A percentile compares a stretch with the other conserved stretches of the same genome.
phyloP scores from a whole-genome alignment of 2,329 filamentous ascomycete genomes.

The Aurifilum marmelostoma region DNA sequence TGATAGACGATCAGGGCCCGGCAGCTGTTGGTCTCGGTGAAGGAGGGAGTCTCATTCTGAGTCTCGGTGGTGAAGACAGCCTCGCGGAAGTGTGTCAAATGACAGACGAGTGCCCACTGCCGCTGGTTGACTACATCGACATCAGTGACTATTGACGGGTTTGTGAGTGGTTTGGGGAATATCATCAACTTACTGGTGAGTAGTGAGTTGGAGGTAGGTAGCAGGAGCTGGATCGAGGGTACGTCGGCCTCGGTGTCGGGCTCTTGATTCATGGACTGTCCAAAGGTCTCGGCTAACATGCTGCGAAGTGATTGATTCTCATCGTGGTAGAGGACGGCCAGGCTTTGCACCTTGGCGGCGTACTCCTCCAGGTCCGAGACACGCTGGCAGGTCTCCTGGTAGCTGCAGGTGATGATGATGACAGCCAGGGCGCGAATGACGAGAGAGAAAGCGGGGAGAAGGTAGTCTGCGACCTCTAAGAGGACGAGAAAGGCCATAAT shows the following conservation, averaged over 20 bases:
- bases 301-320: background rate
- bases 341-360: background rate
- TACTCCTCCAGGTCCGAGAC: background rate
- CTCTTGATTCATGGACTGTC: background rate
- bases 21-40: background rate
- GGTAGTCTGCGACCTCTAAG: background rate
- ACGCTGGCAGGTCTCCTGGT: background rate
- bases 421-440: background rate
- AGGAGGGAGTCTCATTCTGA: background rate
- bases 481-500: constrained; percentile 3
- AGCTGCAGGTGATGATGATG: background rate
- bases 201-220: background rate
- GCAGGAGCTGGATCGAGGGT: background rate
- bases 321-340: background rate
- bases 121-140: background rate
- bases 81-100: background rate
- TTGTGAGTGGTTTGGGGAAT: background rate
- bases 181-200: too few species aligned
- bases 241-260: background rate
- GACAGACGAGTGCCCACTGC: background rate
- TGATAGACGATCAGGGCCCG: constrained; percentile 2
- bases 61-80: background rate
- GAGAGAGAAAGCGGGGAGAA: background rate
- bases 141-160: background rate
- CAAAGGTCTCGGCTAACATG: background rate